Conservation (phyloP, 2,329 filamentous ascomycete genomes). For the Seiridium cupressi region DNA sequence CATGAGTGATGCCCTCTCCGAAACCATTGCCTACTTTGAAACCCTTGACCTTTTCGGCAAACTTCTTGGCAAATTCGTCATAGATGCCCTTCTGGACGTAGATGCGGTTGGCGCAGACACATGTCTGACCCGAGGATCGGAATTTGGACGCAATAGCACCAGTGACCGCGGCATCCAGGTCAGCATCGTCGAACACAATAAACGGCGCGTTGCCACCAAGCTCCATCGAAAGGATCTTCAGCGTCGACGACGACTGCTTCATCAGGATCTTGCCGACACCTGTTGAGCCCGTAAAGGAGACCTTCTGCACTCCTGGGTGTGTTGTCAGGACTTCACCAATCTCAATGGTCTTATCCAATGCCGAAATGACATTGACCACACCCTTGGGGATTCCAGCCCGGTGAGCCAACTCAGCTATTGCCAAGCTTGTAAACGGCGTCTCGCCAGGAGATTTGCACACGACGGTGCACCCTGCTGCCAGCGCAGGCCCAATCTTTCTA, state of each 20-base stretch:
- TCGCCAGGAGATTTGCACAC: conserved; percentile 90
- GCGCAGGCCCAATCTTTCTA: conserved; percentile 67
- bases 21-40: conserved; percentile 80
- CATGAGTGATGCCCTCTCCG: conserved; percentile 69
- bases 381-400: conserved; percentile 87
- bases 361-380: conserved; percentile 86
- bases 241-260: conserved; percentile 79
- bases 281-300: conserved; percentile 89
- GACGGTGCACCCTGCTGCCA: conserved; percentile 94
- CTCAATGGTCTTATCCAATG: conserved; percentile 73
- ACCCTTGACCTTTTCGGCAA: conserved; percentile 68
- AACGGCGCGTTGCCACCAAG: conserved; percentile 94
- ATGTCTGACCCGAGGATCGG: conserved; percentile 92
- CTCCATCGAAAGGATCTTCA: conserved; percentile 85
- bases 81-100: conserved; percentile 79
- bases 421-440: conserved; percentile 88
- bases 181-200: conserved; percentile 94
- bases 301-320: conserved; percentile 75
- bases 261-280: conserved; percentile 73
- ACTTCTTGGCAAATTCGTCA: conserved; percentile 67
- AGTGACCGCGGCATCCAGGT: conserved; percentile 78
- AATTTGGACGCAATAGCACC: conserved; percentile 89
- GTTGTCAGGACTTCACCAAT: conserved; percentile 78
- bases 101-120: conserved; percentile 84
- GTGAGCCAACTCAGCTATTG: conserved; percentile 80